phyloP scores from a whole-genome alignment of 352 stramenopile genomes.

The Globisporangium sylvaticum region DNA sequence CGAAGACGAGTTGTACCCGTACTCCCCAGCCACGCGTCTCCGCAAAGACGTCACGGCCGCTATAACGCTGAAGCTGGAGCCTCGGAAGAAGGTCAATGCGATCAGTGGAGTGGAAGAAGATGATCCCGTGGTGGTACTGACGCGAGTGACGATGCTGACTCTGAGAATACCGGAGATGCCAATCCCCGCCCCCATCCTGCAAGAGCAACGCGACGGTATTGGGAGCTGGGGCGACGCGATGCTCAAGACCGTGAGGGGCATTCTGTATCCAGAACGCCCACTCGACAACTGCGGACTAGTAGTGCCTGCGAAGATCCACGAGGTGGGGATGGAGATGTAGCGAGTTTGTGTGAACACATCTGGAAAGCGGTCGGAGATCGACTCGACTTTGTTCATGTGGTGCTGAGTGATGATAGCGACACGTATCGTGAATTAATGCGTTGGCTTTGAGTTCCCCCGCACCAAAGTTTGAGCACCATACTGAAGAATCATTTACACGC shows the following conservation, averaged over 20 bases:
- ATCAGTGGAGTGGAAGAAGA: neutral
- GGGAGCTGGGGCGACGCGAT: conserved; percentile 10
- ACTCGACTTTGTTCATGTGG: neutral
- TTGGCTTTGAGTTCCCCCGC: too few species aligned
- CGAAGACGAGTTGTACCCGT: conserved; percentile 11
- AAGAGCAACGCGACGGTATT: conserved; percentile 1
- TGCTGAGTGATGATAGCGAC: neutral
- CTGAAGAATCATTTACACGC: too few species aligned
- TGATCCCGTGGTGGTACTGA: conserved; percentile 3
- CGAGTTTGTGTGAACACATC: neutral
- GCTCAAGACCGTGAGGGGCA: neutral
- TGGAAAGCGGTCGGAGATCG: neutral
- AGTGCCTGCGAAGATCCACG: neutral
- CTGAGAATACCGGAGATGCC: neutral
- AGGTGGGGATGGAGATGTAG: neutral
- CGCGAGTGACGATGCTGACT: neutral
- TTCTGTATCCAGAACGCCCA: neutral
- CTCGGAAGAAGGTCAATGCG: neutral
- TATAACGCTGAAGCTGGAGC: conserved; percentile 1
- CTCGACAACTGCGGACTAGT: neutral
- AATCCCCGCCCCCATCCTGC: neutral
- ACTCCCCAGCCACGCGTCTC: conserved; percentile 2
- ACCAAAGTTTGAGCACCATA: too few species aligned
- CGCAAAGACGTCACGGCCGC: conserved; percentile 10
- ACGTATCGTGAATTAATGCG: too few species aligned